phyloP scores from a whole-genome alignment of 2,329 filamentous ascomycete species.

The Colletotrichum sublineola region DNA sequence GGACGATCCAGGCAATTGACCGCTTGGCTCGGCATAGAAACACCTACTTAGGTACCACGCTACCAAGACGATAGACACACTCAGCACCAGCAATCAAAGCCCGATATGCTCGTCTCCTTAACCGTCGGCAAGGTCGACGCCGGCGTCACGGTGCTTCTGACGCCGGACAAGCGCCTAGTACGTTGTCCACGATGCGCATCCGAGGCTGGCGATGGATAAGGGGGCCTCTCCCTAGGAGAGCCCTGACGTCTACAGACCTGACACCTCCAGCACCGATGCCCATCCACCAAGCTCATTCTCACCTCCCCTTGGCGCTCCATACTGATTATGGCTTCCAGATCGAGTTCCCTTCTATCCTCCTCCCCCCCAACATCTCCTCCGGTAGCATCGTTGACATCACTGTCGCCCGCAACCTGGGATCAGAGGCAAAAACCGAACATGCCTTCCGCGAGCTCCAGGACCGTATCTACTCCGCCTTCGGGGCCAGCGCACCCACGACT shows the following conservation, averaged over 20 bases:
- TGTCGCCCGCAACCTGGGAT: conserved; percentile 85
- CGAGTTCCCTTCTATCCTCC: conserved; percentile 97
- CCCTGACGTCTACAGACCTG: conserved; percentile 4
- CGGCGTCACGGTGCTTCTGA: conserved; percentile 95
- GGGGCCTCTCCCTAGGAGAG: not conserved
- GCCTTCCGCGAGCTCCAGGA: conserved; percentile 89
- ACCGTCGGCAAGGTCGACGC: conserved; percentile 99
- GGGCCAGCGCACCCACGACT: conserved; percentile 79
- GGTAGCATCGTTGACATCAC: conserved; percentile 99
- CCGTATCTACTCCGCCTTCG: conserved; percentile 88
- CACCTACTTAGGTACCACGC: conserved; percentile 20
- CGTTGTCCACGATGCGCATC: conserved; percentile 50
- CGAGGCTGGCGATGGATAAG: conserved; percentile 3
- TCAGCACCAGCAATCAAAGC: conserved; percentile 24
- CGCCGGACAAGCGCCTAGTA: conserved; percentile 96
- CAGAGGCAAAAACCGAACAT: conserved; percentile 80
- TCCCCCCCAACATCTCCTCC: conserved; percentile 93
- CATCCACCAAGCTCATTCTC: conserved; percentile 44
- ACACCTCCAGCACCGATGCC: not conserved
- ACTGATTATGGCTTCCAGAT: conserved; percentile 72
- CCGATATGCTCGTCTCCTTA: conserved; percentile 91
- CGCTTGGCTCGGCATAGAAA: not conserved
- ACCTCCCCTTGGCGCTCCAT: conserved; percentile 8
- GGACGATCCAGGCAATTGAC: conserved; percentile 19
- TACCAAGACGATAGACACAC: conserved; percentile 12